These are phyloP conservation scores for Tephrocybe rancida DNA, from an alignment of 768 basidiomycete species.

Conservation along the genomic window DNA sequence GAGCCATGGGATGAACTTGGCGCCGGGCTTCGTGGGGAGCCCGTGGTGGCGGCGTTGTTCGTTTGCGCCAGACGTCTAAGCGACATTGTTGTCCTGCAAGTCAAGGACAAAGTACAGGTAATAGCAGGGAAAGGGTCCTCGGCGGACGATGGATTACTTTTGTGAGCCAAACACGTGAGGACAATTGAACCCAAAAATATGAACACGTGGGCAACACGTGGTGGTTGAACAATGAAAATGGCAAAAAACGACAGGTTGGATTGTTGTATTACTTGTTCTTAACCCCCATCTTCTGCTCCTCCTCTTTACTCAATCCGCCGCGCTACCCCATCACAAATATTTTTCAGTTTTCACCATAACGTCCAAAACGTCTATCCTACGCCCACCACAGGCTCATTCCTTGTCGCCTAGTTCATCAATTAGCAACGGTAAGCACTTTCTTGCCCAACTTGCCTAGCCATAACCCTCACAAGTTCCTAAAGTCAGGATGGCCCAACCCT, in stretches of 20 bases:
- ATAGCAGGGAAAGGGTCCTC: neutral
- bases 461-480: conserved; percentile 26
- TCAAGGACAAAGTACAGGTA: neutral
- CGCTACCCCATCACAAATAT: conserved; percentile 25
- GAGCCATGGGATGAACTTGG: conserved; percentile 16
- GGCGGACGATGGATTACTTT: too few species aligned
- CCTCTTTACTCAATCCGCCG: conserved; percentile 18
- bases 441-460: conserved; percentile 1
- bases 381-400: conserved; percentile 57
- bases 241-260: conserved; percentile 28
- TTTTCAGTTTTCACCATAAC: conserved; percentile 33
- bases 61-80: conserved; percentile 62
- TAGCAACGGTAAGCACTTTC: conserved; percentile 39
- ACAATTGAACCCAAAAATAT: conserved; percentile 17
- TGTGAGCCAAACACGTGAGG: conserved; percentile 26
- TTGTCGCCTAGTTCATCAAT: conserved; percentile 72
- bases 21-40: conserved; percentile 38
- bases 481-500: conserved; percentile 89
- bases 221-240: conserved; percentile 50
- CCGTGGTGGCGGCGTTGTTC: conserved; percentile 39
- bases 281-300: conserved; percentile 25
- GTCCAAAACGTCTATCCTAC: conserved; percentile 69
- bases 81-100: conserved; percentile 40
- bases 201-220: conserved; percentile 41
- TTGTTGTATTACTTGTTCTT: conserved; percentile 27